Evolutionary conservation across 2,329 filamentous ascomycete species (phyloP), one percentile per base, ranked within the genome.

Genomic region (Didymella arachidicola): DNA sequence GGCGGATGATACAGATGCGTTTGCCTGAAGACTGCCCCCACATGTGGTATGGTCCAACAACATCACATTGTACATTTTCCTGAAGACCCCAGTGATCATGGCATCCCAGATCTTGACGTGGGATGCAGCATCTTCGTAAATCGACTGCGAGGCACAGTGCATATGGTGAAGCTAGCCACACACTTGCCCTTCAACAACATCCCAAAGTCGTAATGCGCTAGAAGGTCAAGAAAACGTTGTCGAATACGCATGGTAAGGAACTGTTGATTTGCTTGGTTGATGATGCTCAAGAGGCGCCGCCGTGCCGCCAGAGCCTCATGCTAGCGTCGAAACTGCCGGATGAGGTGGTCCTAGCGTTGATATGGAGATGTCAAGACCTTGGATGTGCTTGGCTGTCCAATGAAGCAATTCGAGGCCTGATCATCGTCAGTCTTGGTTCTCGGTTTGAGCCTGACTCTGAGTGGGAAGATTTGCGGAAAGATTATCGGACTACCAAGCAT

Each of bases 401-500:
- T 62, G 39, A 55, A 62, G 44, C 47, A 44, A 52, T 18, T 53
- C 44, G 26, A 62, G 45, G 29, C 50, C 46, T 44, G 55, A 19
- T 48, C 30, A 41, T 45, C 34, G 38, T 53, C 50, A 56, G 56
- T 45, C 60, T 56, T 56, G 56, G 50, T 52, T 44, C 50, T 42
- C 30, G n/a, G 26, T 27, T 53, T 52, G 56, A 50, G 34, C 52
- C 27, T 56, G 47, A 44, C 18, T 30, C 26, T 59, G 43, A 42
- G 44, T 39, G 34, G 43, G 36, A 38, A 42, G 29, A 26, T 49
- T 10, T 45, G 48, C 64, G 63, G 64, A 51, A 61, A 52, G 63
- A 61, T 55, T 65, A 29, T 65, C 64, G 64, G 64, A 30, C 18
- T 43, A 60, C 54, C 59, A 63, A 63, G 64, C 36, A 54, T 60